Base-by-base conservation (phyloP, 169 alveolate species). In the Eimeria tenella region DNA sequence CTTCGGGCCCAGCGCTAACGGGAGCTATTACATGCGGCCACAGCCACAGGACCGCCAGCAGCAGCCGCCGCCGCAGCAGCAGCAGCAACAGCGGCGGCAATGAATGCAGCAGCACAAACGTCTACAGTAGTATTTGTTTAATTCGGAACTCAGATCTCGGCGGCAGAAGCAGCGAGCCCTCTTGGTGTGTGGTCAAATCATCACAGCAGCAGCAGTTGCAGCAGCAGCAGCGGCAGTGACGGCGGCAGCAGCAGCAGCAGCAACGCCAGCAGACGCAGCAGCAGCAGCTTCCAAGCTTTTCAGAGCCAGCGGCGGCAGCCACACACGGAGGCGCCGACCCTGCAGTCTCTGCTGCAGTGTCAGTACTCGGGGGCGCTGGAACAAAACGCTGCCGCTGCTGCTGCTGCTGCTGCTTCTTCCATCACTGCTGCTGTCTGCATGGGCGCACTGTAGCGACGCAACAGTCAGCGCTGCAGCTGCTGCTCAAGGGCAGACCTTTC, bases 251-350 rank as follows among this genome's bases (percentile, higher is more conserved):
- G 17, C 82, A 25, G 53, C 82, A 71, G 56, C 82, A 71, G 56
- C 82, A 71, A 23, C 82, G 53, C 19, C 82, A 11, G 82, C 82
- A 21, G 49, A 25, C 11, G 82, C 82, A 71, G 82, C 82, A 71
- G 82, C 82, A 63, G 73, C 73, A 63, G 21, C 73, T 19, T 11
- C 7, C 42, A n/a, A 63, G 11, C 19, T 71, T n/a, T 71, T 63
- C 23, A 63, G 21, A 10, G 55, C 82, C 53, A 71, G 19, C 23
- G 55, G 49, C 82, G 8, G 19, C 19, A 3, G 55, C 23, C 42
- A 2, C 42, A 31, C 42, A 31, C 42, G 42, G 42, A 31, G 42
- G 42, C 42, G 42, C 42, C 42, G 42, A 31, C 42, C 42, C 49
- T 71, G 21, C 53, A 5, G 82, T 21, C 49, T 21, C 56, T 71